Conservation (phyloP, 2,329 filamentous ascomycete species). For the Gnomoniopsis smithogilvyi region DNA sequence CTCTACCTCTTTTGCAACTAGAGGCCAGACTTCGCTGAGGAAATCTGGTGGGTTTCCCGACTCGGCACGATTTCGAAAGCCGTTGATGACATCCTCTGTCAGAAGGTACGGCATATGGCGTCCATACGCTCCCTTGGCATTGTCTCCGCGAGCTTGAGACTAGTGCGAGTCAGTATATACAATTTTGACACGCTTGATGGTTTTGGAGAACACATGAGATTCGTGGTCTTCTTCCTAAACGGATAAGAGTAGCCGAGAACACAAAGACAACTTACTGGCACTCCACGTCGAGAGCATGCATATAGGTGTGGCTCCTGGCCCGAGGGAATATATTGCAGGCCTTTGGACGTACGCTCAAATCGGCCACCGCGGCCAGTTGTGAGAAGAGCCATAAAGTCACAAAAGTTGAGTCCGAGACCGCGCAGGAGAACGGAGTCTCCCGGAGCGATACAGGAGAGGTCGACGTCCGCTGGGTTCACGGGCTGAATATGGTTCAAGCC, state of each 20-base stretch:
- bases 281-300: background rate
- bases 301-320: constrained; percentile 1
- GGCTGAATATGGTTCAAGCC: background rate
- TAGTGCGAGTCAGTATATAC: too few species aligned
- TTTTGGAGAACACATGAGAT: too few species aligned
- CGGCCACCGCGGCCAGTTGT: background rate
- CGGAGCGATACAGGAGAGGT: background rate
- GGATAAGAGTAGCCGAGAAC: too few species aligned
- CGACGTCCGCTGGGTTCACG: constrained; percentile 4
- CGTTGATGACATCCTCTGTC: background rate
- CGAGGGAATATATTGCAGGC: background rate
- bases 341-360: background rate
- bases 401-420: constrained; percentile 5
- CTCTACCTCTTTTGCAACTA: constrained; percentile 4
- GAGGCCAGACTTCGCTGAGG: background rate
- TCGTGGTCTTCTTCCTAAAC: too few species aligned
- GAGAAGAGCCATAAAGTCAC: constrained; percentile 3
- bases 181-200: too few species aligned
- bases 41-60: background rate
- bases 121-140: background rate
- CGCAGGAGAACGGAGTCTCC: constrained; percentile 2
- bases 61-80: background rate
- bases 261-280: background rate
- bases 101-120: background rate
- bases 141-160: background rate